phyloP scores from a whole-genome alignment of 1,284 basidiomycete species.

The Rhodotorula sp. region DNA sequence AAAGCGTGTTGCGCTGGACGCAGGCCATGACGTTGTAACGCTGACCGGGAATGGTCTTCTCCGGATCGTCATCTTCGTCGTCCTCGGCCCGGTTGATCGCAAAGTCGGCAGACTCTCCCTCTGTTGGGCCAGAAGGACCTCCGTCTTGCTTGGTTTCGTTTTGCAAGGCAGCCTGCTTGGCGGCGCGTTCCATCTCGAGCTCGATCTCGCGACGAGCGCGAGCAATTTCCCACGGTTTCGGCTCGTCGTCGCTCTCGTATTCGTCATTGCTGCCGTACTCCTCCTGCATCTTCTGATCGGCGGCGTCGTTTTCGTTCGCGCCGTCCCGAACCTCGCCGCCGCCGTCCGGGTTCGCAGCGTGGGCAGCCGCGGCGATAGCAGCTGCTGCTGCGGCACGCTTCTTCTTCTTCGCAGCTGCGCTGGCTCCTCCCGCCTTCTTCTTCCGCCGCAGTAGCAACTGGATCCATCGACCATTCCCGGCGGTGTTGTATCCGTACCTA shows the following conservation, averaged over 20 bases:
- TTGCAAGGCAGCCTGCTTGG: background rate
- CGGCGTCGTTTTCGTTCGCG: constrained; percentile 16
- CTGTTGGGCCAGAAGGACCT: background rate
- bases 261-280: constrained; percentile 44
- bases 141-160: constrained; percentile 1
- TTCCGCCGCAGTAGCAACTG: constrained; percentile 63
- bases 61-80: constrained; percentile 68
- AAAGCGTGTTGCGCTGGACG: constrained; percentile 77
- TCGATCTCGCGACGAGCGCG: constrained; percentile 21
- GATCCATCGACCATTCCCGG: constrained; percentile 76
- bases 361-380: constrained; percentile 32
- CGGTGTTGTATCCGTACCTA: constrained; percentile 76
- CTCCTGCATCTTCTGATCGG: constrained; percentile 27
- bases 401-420: constrained; percentile 53
- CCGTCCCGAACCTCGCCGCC: constrained; percentile 32
- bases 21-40: constrained; percentile 93
- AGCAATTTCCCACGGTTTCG: constrained; percentile 40
- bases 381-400: constrained; percentile 31
- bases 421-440: constrained; percentile 56
- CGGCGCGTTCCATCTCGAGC: constrained; percentile 1
- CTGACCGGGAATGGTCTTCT: constrained; percentile 65
- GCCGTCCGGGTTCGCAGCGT: constrained; percentile 12
- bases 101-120: background rate
- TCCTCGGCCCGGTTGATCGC: constrained; percentile 44
- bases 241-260: constrained; percentile 35